phyloP scores from a whole-genome alignment of 768 basidiomycete genomes.

The Hysterangium stoloniferum region DNA sequence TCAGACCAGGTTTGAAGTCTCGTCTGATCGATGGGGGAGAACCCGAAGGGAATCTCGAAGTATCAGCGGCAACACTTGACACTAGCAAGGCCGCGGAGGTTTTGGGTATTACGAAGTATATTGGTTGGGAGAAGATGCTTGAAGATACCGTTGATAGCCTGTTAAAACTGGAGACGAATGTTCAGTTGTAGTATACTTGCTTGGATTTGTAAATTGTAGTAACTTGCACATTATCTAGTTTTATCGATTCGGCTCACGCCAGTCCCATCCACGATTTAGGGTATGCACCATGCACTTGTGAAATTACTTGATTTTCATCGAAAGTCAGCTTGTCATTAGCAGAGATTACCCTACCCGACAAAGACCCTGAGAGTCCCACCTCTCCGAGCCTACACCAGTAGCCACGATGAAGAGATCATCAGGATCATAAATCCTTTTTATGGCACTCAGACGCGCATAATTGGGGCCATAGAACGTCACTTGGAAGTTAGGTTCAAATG shows the following conservation, averaged over 20 bases:
- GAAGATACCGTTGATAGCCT: constrained; percentile 4
- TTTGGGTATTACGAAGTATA: constrained; percentile 13
- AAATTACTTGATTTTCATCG: no score
- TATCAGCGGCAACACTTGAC: constrained; percentile 10
- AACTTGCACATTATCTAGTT: no score
- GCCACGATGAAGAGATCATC: constrained; percentile 9
- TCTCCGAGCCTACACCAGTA: neutral
- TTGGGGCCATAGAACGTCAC: constrained; percentile 27
- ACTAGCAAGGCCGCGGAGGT: constrained; percentile 13
- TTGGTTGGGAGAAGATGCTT: constrained; percentile 9
- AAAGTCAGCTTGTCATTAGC: no score
- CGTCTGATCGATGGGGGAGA: neutral
- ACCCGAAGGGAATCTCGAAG: neutral
- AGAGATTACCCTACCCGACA: neutral
- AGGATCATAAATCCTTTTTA: constrained; percentile 26
- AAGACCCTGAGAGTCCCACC: neutral
- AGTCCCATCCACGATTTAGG: no score
- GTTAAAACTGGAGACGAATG: constrained; percentile 2
- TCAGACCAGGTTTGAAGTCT: neutral
- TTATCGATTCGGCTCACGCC: no score
- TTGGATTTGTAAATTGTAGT: no score
- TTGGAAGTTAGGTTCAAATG: constrained; percentile 24
- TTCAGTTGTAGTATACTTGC: no score
- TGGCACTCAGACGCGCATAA: constrained; percentile 22
- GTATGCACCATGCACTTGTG: no score